phyloP scores from a whole-genome alignment of 352 stramenopile genomes.

The Phytopythium montanum region DNA sequence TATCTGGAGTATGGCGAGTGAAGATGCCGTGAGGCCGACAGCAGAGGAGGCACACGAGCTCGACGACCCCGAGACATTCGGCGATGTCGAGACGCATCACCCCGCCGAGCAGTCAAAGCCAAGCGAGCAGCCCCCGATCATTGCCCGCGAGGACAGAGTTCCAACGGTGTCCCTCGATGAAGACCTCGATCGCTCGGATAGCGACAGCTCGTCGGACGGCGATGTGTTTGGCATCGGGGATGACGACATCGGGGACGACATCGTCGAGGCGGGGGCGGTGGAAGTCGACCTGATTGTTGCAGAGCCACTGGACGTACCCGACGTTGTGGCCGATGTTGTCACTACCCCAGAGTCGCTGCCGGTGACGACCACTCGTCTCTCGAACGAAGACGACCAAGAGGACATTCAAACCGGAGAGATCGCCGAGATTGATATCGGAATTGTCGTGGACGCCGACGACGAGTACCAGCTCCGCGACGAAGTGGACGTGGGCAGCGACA shows the following conservation, averaged over 20 bases:
- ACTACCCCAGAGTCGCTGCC: not conserved
- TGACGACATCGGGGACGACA: not conserved
- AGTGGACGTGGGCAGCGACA: not conserved
- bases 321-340: not conserved
- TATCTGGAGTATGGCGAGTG: slow-evolving; percentile 1
- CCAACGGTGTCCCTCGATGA: not conserved
- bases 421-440: not conserved
- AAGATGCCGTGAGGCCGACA: not conserved
- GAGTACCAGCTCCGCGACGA: slow-evolving; percentile 4
- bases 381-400: not conserved
- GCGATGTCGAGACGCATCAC: too few relatives aligned
- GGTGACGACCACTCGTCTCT: not conserved
- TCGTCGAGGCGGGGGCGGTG: not conserved
- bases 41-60: not conserved
- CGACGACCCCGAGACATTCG: not conserved
- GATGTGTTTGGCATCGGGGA: not conserved
- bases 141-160: not conserved
- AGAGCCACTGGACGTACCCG: not conserved
- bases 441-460: not conserved
- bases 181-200: not conserved
- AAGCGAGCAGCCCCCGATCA: not conserved
- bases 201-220: not conserved
- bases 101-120: not conserved
- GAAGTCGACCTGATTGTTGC: not conserved
- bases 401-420: not conserved